Percentiles rank a stretch among this genome's conserved stretches.
Conservation (phyloP, 768 basidiomycete species). For the Clavaria fumosa region DNA sequence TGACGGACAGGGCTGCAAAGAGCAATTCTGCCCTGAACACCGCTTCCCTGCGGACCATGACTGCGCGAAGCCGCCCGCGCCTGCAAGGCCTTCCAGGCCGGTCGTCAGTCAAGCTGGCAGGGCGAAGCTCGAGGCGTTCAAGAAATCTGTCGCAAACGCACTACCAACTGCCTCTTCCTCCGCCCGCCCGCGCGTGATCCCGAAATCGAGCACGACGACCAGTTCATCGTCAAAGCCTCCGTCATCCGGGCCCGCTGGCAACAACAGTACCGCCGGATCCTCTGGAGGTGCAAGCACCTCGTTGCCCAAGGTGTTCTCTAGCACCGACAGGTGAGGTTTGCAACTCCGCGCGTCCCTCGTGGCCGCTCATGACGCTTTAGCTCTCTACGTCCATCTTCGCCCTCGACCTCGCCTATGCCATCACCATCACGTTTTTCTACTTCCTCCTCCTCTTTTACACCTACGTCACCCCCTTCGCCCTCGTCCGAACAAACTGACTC, state of each 20-base stretch:
- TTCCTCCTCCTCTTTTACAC: conserved; percentile 12
- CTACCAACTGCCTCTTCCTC: background rate
- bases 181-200: background rate
- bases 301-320: conserved; percentile 23
- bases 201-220: background rate
- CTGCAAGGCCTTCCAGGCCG: conserved; percentile 12
- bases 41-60: conserved; percentile 64
- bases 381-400: conserved; percentile 18
- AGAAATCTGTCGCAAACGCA: background rate
- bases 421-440: too few species aligned
- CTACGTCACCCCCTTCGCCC: conserved; percentile 49
- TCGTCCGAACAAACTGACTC: conserved; percentile 36
- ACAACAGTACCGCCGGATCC: background rate
- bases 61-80: conserved; percentile 28
- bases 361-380: conserved; percentile 57
- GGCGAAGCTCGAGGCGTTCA: background rate
- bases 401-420: too few species aligned
- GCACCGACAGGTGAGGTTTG: conserved; percentile 50
- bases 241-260: background rate
- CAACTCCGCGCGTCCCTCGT: conserved; percentile 17
- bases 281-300: conserved; percentile 5
- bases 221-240: background rate
- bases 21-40: conserved; percentile 64
- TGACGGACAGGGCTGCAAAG: conserved; percentile 40
- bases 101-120: too few species aligned